Evolutionary conservation across 768 basidiomycete genomes (phyloP).

Genomic region (Trichaptum fuscoviolaceum): DNA sequence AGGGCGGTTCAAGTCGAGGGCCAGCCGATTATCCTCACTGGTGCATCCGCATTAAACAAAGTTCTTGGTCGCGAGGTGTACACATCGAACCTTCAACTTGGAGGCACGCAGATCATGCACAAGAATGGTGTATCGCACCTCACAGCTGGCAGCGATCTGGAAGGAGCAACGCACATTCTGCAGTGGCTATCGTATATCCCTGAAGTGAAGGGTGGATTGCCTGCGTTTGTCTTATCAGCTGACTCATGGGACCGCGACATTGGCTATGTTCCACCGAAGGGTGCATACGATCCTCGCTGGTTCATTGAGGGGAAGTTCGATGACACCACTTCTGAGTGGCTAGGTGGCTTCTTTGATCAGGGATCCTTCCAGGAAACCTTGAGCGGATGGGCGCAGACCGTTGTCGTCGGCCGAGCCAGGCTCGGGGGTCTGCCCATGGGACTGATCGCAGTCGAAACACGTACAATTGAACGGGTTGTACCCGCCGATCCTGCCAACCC

Average conservation of each 20-base stretch:
- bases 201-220: conserved; percentile 67
- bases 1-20: conserved; percentile 98
- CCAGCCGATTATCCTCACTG: conserved; percentile 98
- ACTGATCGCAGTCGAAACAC: conserved; percentile 96
- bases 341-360: conserved; percentile 94
- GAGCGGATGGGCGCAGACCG: conserved; percentile 98
- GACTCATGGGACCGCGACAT: conserved; percentile 94
- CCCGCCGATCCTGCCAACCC: conserved; percentile 98
- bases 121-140: conserved; percentile 99
- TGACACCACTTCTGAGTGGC: conserved; percentile 69
- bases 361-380: conserved; percentile 98
- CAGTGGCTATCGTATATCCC: conserved; percentile 96
- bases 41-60: conserved; percentile 95
- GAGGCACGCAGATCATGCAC: conserved; percentile 99
- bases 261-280: conserved; percentile 85
- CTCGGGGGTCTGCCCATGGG: conserved; percentile 96
- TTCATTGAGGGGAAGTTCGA: conserved; percentile 94
- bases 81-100: conserved; percentile 96
- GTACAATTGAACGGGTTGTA: conserved; percentile 92
- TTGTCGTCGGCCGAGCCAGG: conserved; percentile 93
- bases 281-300: conserved; percentile 95
- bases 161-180: conserved; percentile 90
- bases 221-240: conserved; percentile 69
- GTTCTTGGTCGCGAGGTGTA: conserved; percentile 98
- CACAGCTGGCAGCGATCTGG: conserved; percentile 90